A percentile compares a stretch with the other conserved stretches of the same genome.
These are phyloP conservation scores for Elsinoe arachidis DNA, from an alignment of 2,329 filamentous ascomycete genomes.

Conservation along the genomic window DNA sequence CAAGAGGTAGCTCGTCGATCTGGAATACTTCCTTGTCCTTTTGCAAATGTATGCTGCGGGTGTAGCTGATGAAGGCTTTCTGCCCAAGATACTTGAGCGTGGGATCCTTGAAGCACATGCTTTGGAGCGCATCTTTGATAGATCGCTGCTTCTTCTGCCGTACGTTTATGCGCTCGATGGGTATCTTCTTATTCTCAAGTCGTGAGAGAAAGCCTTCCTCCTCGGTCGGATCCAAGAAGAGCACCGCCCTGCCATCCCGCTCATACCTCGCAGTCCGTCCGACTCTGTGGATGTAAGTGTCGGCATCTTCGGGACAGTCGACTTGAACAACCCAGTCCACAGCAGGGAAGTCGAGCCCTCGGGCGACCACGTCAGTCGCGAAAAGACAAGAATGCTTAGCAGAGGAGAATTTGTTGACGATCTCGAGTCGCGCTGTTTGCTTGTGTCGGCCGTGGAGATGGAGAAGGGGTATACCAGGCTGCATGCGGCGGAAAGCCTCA, in stretches of 20 bases:
- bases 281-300: conserved; percentile 95
- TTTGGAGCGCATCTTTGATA: conserved; percentile 77
- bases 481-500: conserved; percentile 83
- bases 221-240: conserved; percentile 89
- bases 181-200: conserved; percentile 81
- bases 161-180: conserved; percentile 77
- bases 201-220: conserved; percentile 83
- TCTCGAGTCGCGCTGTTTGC: conserved; percentile 77
- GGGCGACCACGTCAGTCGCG: conserved; percentile 87
- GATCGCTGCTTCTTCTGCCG: conserved; percentile 81
- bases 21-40: conserved; percentile 89
- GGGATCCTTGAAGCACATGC: conserved; percentile 91
- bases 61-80: conserved; percentile 90
- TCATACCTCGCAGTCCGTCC: conserved; percentile 92
- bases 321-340: conserved; percentile 99
- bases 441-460: conserved; percentile 94
- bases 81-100: conserved; percentile 92
- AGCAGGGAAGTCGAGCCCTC: conserved; percentile 89
- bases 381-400: conserved; percentile 83
- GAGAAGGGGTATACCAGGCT: conserved; percentile 85
- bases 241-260: conserved; percentile 72
- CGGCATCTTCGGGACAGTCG: conserved; percentile 93
- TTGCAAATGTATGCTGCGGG: conserved; percentile 75
- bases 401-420: conserved; percentile 71
- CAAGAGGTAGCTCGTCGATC: conserved; percentile 70